Base-by-base conservation (phyloP, 2,329 filamentous ascomycete species). In the Cercospora zeina region DNA sequence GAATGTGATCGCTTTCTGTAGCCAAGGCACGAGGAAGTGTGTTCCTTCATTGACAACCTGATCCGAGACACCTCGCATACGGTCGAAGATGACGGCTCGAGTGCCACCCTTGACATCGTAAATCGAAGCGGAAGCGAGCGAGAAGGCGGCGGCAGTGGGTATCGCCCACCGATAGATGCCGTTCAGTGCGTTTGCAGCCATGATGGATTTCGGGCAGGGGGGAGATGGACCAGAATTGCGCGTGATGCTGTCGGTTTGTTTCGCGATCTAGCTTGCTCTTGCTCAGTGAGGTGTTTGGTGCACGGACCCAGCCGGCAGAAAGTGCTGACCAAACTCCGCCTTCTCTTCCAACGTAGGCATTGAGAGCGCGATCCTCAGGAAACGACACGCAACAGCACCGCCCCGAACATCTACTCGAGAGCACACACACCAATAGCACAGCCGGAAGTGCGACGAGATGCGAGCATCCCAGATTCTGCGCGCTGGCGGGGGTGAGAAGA, bases 21-120 rank as follows among this genome's bases (percentile, higher is more conserved):
- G 81, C 95, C 95, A 99, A 7, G 95, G 95, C 37, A 99, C 79
- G 59, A 99, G 82, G 78, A 99, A 96, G 78, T 99, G 95, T 60
- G 95, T 99, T 74, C 95, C 95, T 81, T 99, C 95, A 78, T 92
- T 96, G 73, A 95, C 82, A 61, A 99, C 95, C 54, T 85, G 81
- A 70, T 99, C 93, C 82, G 96, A 93, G 68, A 99, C 95, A 81
- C 95, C 95, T 55, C 87, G 85, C 70, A 97, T 69, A 68, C 95
- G 85, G 82, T 99, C 96, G 82, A 99, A 99, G 82, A 99, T 99
- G 80, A 99, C 93, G 65, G 95, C 95, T 74, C 95, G 87, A 67
- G 89, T 89, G 72, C 95, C 95, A 76, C 95, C 95, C 77, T 91
- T 93, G 76, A 99, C 95, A 78, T 99, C 95, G 87, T 97, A 99